Conservation (phyloP, 768 basidiomycete genomes). For the Mycena galopus region DNA sequence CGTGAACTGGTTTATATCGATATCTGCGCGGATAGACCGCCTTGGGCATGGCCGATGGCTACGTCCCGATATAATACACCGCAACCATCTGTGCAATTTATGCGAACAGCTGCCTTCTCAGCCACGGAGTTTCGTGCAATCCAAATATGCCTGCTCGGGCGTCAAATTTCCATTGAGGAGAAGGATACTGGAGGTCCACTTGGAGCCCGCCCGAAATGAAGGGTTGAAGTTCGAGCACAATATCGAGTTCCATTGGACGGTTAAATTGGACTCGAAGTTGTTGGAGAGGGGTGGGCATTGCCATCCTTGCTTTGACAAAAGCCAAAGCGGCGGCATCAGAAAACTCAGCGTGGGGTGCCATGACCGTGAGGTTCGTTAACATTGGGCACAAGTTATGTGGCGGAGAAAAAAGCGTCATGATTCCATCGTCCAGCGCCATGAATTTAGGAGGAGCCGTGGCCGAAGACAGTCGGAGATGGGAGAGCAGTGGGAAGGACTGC, state of each 20-base stretch:
- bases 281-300: background rate
- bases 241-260: background rate
- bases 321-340: background rate
- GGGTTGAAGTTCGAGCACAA: background rate
- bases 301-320: background rate
- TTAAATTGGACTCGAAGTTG: background rate
- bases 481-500: no score
- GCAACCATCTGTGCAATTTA: no score
- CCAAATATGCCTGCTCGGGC: no score
- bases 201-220: background rate
- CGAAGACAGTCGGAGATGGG: no score
- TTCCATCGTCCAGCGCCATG: background rate
- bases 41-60: no score
- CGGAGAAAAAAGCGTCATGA: background rate
- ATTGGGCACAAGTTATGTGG: background rate
- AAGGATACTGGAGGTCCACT: background rate
- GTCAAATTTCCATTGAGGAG: background rate
- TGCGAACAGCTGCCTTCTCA: no score
- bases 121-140: no score
- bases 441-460: background rate
- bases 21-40: no score
- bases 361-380: background rate
- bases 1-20: no score
- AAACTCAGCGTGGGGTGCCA: background rate
- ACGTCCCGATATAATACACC: no score